These are phyloP conservation scores for Metschnikowia aberdeeniae DNA, from an alignment of 805 yeast genomes.

Conservation along the genomic window DNA sequence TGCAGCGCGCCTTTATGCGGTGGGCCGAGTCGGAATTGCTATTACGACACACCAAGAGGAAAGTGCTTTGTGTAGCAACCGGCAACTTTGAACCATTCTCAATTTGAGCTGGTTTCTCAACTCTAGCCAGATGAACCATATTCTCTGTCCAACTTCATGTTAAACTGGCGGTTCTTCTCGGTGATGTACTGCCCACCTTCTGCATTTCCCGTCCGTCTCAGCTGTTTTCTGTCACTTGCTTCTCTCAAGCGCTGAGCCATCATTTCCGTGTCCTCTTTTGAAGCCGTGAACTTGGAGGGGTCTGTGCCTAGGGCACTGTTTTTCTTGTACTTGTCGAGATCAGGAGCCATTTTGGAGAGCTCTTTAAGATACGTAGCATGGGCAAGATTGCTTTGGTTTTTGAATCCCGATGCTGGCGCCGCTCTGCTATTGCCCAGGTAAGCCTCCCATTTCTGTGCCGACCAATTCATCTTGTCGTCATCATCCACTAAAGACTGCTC, in stretches of 20 bases:
- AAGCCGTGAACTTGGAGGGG: background rate
- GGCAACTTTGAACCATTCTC: no score
- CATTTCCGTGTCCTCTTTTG: slow-evolving; percentile 16
- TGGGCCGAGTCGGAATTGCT: no score
- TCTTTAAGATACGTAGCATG: slow-evolving; percentile 57
- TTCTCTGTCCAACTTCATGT: slow-evolving; percentile 48
- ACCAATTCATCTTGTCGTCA: slow-evolving; percentile 20
- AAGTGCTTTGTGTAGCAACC: no score
- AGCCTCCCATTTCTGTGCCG: slow-evolving; percentile 60
- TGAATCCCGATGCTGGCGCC: slow-evolving; percentile 36
- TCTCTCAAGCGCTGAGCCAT: slow-evolving; percentile 32
- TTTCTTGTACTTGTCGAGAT: slow-evolving; percentile 39
- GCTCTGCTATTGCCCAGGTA: slow-evolving; percentile 18
- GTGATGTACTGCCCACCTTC: slow-evolving; percentile 49
- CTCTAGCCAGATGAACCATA: slow-evolving; percentile 6
- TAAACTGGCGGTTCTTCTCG: slow-evolving; percentile 71
- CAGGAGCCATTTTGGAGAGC: slow-evolving; percentile 32
- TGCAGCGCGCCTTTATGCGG: no score
- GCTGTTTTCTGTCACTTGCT: slow-evolving; percentile 30
- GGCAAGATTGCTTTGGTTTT: slow-evolving; percentile 54
- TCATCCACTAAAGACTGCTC: background rate
- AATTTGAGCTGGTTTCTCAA: background rate
- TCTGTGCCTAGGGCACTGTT: background rate
- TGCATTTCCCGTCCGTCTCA: slow-evolving; percentile 35
- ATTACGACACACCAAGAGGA: no score